Percentiles rank a stretch among this genome's conserved stretches.
Conservation (phyloP, 192 early-diverging fungal species). For the Coemansia sp. region DNA sequence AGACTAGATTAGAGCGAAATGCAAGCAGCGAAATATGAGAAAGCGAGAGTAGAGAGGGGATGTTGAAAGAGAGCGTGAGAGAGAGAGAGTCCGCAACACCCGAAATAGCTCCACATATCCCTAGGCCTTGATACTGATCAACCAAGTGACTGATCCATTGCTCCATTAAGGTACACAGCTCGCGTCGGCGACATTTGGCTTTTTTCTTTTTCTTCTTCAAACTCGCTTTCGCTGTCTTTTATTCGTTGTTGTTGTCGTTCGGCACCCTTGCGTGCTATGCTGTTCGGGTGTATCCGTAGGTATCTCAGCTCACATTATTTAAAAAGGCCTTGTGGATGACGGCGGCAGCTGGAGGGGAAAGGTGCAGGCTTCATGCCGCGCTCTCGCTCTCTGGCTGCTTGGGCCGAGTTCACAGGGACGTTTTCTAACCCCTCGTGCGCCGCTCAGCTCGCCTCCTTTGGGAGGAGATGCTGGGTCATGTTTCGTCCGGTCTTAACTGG, state of each 20-base stretch:
- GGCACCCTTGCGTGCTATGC: slow-evolving; percentile 14
- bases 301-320: slow-evolving; percentile 8
- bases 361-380: background rate
- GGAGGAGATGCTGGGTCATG: slow-evolving; percentile 8
- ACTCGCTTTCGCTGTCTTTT: background rate
- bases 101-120: background rate
- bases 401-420: background rate
- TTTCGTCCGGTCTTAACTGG: slow-evolving; percentile 3
- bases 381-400: background rate
- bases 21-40: background rate
- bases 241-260: slow-evolving; percentile 4
- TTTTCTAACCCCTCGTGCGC: slow-evolving; percentile 37
- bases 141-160: background rate
- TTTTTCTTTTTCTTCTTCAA: background rate
- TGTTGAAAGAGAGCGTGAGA: background rate
- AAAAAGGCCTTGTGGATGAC: slow-evolving; percentile 15
- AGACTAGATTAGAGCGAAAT: background rate
- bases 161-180: background rate
- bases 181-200: background rate
- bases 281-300: background rate
- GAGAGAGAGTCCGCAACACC: background rate
- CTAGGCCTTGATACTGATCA: background rate
- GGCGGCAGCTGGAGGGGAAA: slow-evolving; percentile 3
- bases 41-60: background rate
- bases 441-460: slow-evolving; percentile 10